phyloP scores from a whole-genome alignment of 306 rosid genomes.

The Erythrophleum fordii region DNA sequence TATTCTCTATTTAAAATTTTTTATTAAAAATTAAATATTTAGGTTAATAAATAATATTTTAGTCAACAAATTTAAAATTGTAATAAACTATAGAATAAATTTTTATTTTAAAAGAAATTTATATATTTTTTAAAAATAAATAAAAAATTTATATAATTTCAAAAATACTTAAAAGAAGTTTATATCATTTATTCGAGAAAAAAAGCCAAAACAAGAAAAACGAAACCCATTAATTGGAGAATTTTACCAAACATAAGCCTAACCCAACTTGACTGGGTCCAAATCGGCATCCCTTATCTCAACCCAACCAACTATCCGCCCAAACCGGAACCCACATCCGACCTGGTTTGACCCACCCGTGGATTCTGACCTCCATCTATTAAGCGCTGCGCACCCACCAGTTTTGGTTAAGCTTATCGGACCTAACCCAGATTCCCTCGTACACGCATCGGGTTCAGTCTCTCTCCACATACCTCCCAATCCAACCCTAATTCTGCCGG shows the following conservation, averaged over 20 bases:
- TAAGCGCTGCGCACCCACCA: neutral
- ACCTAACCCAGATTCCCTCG: conserved; percentile 52
- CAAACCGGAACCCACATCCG: neutral
- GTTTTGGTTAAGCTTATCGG: conserved; percentile 45
- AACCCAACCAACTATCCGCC: conserved; percentile 4
- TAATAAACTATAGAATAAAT: too few relatives aligned
- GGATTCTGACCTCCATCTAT: neutral
- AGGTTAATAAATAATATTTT: too few relatives aligned
- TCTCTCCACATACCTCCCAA: conserved; percentile 34
- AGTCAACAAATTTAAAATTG: too few relatives aligned
- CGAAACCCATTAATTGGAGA: neutral
- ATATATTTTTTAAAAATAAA: too few relatives aligned
- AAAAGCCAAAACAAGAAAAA: neutral
- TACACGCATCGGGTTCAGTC: conserved; percentile 49
- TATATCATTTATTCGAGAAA: too few relatives aligned
- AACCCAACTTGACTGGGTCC: conserved; percentile 23
- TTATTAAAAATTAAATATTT: too few relatives aligned
- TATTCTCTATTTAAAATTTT: too few relatives aligned
- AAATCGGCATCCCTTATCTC: neutral
- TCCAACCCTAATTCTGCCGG: conserved; percentile 51
- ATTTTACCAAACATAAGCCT: too few relatives aligned
- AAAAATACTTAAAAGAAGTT: too few relatives aligned
- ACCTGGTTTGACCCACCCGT: conserved; percentile 21
- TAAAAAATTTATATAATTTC: too few relatives aligned
- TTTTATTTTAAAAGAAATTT: too few relatives aligned